phyloP scores from a whole-genome alignment of 495 filamentous ascomycete species.

The Pseudoneurospora amorphoporcata region DNA sequence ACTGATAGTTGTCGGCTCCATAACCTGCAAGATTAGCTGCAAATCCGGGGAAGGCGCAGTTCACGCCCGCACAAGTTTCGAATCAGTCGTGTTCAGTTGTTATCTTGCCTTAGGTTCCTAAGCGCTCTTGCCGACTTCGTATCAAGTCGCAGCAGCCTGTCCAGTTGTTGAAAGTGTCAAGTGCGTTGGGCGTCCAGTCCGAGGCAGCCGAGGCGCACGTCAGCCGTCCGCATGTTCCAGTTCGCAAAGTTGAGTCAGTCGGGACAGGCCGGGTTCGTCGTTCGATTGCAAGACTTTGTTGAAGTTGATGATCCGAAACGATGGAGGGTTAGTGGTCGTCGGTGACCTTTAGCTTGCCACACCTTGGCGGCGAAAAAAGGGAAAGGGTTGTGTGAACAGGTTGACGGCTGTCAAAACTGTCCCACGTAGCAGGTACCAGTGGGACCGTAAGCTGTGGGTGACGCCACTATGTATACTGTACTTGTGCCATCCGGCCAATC shows the following conservation, averaged over 20 bases:
- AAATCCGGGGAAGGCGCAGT: not conserved
- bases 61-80: not conserved
- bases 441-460: not conserved
- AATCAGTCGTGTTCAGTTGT: not conserved
- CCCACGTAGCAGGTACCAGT: not conserved
- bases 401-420: not conserved
- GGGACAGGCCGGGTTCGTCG: not conserved
- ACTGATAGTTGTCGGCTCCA: not conserved
- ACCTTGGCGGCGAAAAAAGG: not conserved
- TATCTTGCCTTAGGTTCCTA: not conserved
- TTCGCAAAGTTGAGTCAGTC: not conserved
- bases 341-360: not conserved
- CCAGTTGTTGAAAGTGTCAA: not conserved
- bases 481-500: not conserved
- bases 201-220: not conserved
- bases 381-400: not conserved
- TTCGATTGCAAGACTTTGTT: not conserved
- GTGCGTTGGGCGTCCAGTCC: not conserved
- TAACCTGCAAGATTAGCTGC: not conserved
- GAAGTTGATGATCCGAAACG: not conserved
- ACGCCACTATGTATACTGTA: not conserved
- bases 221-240: not conserved
- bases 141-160: not conserved
- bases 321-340: not conserved
- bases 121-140: not conserved